Evolutionary conservation across 352 stramenopile species (phyloP).

Genomic region (Globisporangium emineosum): DNA sequence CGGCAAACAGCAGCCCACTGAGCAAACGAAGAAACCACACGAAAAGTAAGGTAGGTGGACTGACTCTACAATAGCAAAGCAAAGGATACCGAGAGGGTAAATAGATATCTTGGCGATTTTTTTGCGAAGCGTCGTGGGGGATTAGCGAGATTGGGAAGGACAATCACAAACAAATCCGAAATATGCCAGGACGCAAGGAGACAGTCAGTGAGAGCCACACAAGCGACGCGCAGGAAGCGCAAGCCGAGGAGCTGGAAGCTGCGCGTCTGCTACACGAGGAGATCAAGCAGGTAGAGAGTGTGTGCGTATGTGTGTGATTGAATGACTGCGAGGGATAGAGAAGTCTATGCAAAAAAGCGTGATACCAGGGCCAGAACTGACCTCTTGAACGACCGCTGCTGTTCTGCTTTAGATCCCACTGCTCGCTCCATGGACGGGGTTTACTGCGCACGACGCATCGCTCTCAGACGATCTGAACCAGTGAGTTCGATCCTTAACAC

Average conservation of each 20-base stretch:
- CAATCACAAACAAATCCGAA: neutral
- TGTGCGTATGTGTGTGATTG: neutral
- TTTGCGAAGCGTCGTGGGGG: constrained; percentile 9
- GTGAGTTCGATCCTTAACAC: constrained; percentile 13
- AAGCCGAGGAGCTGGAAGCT: constrained; percentile 2
- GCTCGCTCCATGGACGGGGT: constrained; percentile 44
- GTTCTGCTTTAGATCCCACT: constrained; percentile 29
- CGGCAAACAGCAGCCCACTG: neutral
- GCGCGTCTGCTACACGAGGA: constrained; percentile 19
- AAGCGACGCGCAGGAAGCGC: neutral
- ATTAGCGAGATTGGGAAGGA: neutral
- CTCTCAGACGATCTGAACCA: constrained; percentile 50
- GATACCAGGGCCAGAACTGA: neutral
- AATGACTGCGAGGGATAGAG: neutral
- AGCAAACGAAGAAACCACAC: constrained; percentile 17
- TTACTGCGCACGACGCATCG: constrained; percentile 36
- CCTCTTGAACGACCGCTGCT: neutral
- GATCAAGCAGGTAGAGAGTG: constrained; percentile 20
- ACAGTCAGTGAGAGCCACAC: neutral
- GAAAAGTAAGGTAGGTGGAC: constrained; percentile 16
- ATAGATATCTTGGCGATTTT: neutral
- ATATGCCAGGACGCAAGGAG: neutral
- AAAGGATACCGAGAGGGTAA: no score
- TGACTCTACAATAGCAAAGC: no score
- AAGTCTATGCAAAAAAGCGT: neutral